Evolutionary conservation across 2,329 filamentous ascomycete species (phyloP), one percentile per base, ranked within the genome.

Genomic region (Fusarium sp.): DNA sequence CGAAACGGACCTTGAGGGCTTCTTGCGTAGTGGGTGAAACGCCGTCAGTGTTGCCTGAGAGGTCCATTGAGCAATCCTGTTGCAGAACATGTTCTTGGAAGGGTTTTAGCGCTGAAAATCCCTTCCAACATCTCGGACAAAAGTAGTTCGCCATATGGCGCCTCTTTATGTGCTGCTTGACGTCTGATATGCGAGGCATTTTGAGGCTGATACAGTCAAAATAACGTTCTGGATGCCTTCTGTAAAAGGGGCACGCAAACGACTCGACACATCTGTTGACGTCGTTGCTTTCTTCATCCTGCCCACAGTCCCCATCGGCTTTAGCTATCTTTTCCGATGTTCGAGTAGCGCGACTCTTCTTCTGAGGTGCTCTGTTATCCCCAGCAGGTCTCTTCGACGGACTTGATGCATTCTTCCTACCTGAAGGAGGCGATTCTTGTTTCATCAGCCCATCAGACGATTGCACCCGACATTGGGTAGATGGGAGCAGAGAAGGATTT

Each of bases 161-260:
- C 24, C 54, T 41, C 27, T 57, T 51, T 18, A 57, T 10, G 8
- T 57, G 54, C 18, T 57, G 54, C 25, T 57, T 57, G 32, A 57
- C 54, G 14, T 30, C 46, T 25, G 54, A 25, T 42, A 57, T 57
- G 20, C 30, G 25, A n/a, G 34, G 32, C 54, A 57, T 24, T 25
- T 40, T 51, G 4, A 57, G 16, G 34, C 34, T 49, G 11, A 57
- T 57, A 41, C 54, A 57, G 6, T 51, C 45, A 18, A 57, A 37
- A 16, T 49, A 51, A 12, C 45, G 45, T 37, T 49, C 24, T 16
- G 54, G 54, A 25, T 57, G 44, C 6, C 34, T 51, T 51, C 54
- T 57, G 20, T 51, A 57, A 27, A 57, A 57, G 3, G 54, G 54
- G 16, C 54, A 57, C 11, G 34, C 54, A 42, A 57, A 57, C 7